Percentiles rank a stretch among this genome's conserved stretches.
Evolutionary conservation across 2,329 filamentous ascomycete species (phyloP).

Genomic region (Aspergillus fructus): DNA sequence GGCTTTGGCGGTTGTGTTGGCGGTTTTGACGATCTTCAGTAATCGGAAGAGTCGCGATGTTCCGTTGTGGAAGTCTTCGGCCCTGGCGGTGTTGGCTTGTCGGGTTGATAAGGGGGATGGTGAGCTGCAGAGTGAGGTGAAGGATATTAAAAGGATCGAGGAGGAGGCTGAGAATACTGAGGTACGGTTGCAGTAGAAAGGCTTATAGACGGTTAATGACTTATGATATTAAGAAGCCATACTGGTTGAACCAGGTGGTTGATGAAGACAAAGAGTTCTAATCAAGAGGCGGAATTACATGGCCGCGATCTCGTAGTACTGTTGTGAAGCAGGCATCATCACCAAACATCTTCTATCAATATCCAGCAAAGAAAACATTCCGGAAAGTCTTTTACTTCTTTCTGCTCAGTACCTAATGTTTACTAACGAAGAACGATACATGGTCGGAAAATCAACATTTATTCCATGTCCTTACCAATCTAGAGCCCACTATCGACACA

Average conservation of each 20-base stretch:
- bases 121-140: conserved; percentile 9
- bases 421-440: background rate
- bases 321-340: too few relatives aligned
- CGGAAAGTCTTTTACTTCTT: too few relatives aligned
- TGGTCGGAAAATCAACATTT: background rate
- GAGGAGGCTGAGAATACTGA: conserved; percentile 7
- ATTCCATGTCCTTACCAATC: background rate
- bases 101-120: conserved; percentile 9
- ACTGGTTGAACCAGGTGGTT: too few relatives aligned
- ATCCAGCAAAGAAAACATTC: too few relatives aligned
- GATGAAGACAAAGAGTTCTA: too few relatives aligned
- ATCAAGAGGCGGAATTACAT: background rate
- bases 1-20: conserved; percentile 12
- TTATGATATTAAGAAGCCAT: too few relatives aligned
- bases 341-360: too few relatives aligned
- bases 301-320: background rate
- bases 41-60: conserved; percentile 14
- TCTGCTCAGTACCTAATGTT: too few relatives aligned
- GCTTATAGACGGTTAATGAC: too few relatives aligned
- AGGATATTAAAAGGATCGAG: conserved; percentile 10
- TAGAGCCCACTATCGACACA: background rate
- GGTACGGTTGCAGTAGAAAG: conserved; percentile 6
- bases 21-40: conserved; percentile 14
- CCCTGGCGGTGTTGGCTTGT: conserved; percentile 18
- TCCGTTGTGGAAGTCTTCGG: conserved; percentile 20